phyloP scores from a whole-genome alignment of 176 grass and related monocot species.

The Phoenix roebelenii region DNA sequence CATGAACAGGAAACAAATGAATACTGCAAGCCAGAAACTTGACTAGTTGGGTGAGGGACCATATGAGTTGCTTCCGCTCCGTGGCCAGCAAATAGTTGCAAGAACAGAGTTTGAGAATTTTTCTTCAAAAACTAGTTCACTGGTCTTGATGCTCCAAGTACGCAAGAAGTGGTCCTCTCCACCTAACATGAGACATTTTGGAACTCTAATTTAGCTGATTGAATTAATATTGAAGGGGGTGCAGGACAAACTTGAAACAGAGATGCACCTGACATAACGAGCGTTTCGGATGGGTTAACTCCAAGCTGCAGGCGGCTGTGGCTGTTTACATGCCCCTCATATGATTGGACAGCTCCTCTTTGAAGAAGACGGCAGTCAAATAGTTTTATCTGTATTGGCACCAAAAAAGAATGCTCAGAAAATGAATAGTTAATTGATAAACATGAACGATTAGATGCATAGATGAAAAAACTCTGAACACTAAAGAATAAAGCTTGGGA shows the following conservation, averaged over 20 bases:
- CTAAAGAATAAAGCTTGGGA: no score
- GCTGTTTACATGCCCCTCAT: constrained; percentile 71
- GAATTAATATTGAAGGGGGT: background rate
- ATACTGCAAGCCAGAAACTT: background rate
- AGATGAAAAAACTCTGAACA: no score
- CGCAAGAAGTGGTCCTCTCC: constrained; percentile 63
- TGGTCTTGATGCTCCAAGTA: constrained; percentile 75
- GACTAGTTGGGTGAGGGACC: background rate
- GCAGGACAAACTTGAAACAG: background rate
- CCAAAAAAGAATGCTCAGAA: constrained; percentile 1
- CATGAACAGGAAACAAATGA: background rate
- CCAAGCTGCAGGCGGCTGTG: constrained; percentile 60
- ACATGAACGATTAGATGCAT: no score
- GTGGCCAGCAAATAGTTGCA: constrained; percentile 57
- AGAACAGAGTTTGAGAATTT: constrained; percentile 25
- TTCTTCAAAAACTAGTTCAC: constrained; percentile 66
- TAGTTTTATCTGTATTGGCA: constrained; percentile 63
- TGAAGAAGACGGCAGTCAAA: constrained; percentile 70
- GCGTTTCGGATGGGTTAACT: constrained; percentile 80
- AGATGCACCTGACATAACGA: constrained; percentile 62
- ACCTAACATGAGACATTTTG: constrained; percentile 34
- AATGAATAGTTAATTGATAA: background rate
- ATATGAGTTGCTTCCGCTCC: constrained; percentile 23
- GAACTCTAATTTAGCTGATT: constrained; percentile 13
- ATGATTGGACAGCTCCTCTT: constrained; percentile 66